A percentile compares a stretch with the other conserved stretches of the same genome.
These are phyloP conservation scores for Sistotremastrum niveocremeum DNA, from an alignment of 768 basidiomycete species.

Conservation along the genomic window DNA sequence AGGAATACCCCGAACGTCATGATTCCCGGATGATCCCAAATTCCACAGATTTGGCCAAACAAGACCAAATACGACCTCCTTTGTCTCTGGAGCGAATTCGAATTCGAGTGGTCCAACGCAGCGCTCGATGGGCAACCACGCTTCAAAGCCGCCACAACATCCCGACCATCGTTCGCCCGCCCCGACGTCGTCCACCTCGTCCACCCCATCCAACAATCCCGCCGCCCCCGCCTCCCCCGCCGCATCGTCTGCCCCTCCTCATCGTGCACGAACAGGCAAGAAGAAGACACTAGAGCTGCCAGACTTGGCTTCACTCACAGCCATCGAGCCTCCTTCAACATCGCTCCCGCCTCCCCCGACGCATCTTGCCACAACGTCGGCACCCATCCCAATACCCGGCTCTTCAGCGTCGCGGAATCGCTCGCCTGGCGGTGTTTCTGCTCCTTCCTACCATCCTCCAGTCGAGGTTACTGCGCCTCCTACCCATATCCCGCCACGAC, in stretches of 20 bases:
- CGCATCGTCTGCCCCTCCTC: constrained; percentile 21
- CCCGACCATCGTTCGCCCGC: neutral
- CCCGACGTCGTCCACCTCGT: neutral
- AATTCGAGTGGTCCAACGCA: too few relatives aligned
- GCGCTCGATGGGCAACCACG: neutral
- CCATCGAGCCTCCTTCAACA: neutral
- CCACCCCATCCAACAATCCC: neutral
- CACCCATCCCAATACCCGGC: constrained; percentile 26
- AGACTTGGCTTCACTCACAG: constrained; percentile 43
- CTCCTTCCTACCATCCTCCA: too few relatives aligned
- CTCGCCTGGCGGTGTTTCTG: too few relatives aligned
- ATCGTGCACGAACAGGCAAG: constrained; percentile 42
- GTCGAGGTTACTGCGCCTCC: too few relatives aligned
- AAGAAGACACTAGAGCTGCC: constrained; percentile 67
- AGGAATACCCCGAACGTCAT: too few relatives aligned
- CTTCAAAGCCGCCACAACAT: neutral
- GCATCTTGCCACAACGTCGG: constrained; percentile 25
- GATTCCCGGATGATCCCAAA: too few relatives aligned
- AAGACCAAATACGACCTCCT: too few relatives aligned
- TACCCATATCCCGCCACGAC: too few relatives aligned
- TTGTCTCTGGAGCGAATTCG: too few relatives aligned
- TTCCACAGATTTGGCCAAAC: too few relatives aligned
- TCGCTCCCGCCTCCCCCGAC: constrained; percentile 23
- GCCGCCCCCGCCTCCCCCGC: neutral
- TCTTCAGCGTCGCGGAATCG: neutral